Evolutionary conservation across 1,284 basidiomycete species (phyloP).

Genomic region (Tilletia caries): DNA sequence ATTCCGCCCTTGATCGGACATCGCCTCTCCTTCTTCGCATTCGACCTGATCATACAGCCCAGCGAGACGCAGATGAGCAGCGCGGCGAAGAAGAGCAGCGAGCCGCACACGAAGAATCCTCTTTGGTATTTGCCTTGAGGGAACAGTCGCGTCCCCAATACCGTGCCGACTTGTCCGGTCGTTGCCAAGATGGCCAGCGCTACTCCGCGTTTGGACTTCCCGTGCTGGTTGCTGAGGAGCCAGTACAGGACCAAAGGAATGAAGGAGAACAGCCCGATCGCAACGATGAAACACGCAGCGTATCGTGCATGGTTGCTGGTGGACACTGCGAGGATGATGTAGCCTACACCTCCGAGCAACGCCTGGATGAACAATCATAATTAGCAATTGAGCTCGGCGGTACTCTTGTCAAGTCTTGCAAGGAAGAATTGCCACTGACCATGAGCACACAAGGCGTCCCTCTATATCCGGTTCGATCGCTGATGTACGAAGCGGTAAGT

Average conservation of each 20-base stretch:
- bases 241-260: slow-evolving; percentile 46
- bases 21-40: neutral
- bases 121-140: slow-evolving; percentile 34
- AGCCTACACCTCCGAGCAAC: slow-evolving; percentile 34
- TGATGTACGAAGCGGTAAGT: slow-evolving; percentile 21
- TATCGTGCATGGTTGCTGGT: slow-evolving; percentile 32
- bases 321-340: slow-evolving; percentile 41
- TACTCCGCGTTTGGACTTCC: slow-evolving; percentile 40
- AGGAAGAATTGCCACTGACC: neutral
- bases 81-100: slow-evolving; percentile 25
- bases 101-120: slow-evolving; percentile 34
- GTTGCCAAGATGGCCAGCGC: slow-evolving; percentile 41
- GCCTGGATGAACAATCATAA: slow-evolving; percentile 17
- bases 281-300: slow-evolving; percentile 36
- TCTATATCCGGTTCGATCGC: slow-evolving; percentile 31
- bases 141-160: slow-evolving; percentile 41
- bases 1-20: neutral
- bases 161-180: slow-evolving; percentile 40
- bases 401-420: neutral
- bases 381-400: neutral
- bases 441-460: slow-evolving; percentile 18
- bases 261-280: slow-evolving; percentile 41
- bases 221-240: slow-evolving; percentile 34
- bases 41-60: neutral
- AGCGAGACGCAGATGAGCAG: neutral